Conservation (phyloP, 495 filamentous ascomycete species). For the Annulohypoxylon bovei region DNA sequence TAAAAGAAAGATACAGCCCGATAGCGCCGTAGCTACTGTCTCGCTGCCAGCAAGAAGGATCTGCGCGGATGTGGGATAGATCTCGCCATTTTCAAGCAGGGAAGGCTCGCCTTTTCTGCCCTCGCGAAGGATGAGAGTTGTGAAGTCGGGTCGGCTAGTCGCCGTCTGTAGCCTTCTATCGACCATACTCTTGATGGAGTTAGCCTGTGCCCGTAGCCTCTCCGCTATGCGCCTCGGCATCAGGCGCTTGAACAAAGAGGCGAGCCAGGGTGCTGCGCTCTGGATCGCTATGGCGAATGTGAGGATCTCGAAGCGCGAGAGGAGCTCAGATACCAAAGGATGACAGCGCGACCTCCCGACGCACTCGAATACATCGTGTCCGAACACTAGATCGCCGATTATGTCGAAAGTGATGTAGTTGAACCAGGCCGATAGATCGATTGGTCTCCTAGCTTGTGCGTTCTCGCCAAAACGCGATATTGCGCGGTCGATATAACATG, state of each 20-base stretch:
- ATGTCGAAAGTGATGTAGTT: slow-evolving; percentile 6
- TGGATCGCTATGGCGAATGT: not conserved
- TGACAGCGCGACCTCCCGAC: not conserved
- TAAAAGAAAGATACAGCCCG: slow-evolving; percentile 52
- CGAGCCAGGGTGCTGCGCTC: not conserved
- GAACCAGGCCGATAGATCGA: not conserved
- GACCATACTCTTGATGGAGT: not conserved
- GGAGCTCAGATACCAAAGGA: not conserved
- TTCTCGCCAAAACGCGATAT: not conserved
- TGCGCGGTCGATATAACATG: not conserved
- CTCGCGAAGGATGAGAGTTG: not conserved
- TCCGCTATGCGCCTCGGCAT: not conserved
- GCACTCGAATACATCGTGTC: slow-evolving; percentile 5
- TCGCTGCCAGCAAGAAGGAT: slow-evolving; percentile 59
- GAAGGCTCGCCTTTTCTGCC: not conserved
- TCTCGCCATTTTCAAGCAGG: not conserved
- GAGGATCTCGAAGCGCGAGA: not conserved
- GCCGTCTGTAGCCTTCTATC: not conserved
- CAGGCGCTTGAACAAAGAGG: not conserved
- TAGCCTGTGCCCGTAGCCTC: not conserved
- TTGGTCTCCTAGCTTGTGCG: not conserved
- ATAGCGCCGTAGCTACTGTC: slow-evolving; percentile 58
- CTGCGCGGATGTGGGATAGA: slow-evolving; percentile 1
- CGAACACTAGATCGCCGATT: slow-evolving; percentile 5
- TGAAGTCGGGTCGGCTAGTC: not conserved